Evolutionary conservation across 768 basidiomycete genomes (phyloP).

Genomic region (Suillus sp.): DNA sequence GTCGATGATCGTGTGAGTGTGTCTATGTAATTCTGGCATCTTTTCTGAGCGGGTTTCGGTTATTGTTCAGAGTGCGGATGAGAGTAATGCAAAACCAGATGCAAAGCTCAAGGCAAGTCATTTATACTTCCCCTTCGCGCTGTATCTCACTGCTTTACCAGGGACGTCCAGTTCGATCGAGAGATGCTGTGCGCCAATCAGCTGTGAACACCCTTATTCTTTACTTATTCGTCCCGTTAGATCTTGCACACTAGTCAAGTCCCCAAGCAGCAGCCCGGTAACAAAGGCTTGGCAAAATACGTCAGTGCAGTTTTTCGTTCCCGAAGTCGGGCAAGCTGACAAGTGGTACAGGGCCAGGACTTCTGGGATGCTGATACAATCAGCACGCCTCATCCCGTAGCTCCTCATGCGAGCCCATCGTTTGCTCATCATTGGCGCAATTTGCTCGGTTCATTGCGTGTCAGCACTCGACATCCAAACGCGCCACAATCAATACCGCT

Average conservation of each 20-base stretch:
- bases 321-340: too few species aligned
- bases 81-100: background rate
- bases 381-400: too few species aligned
- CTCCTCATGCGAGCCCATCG: background rate
- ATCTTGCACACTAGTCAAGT: background rate
- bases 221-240: background rate
- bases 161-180: background rate
- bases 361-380: too few species aligned
- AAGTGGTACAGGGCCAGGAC: too few species aligned
- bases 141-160: background rate
- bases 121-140: background rate
- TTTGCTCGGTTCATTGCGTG: too few species aligned
- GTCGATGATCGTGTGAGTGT: background rate
- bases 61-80: background rate
- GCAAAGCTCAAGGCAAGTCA: background rate
- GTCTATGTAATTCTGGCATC: background rate
- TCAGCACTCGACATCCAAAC: too few species aligned
- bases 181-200: background rate
- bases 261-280: too few species aligned
- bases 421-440: too few species aligned
- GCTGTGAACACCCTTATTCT: background rate
- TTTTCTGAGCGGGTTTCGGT: background rate
- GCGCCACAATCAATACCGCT: too few species aligned
- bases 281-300: too few species aligned
- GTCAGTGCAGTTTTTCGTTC: too few species aligned